These are phyloP conservation scores for Metarhizium humberi DNA, from an alignment of 2,329 filamentous ascomycete species.

Conservation along the genomic window DNA sequence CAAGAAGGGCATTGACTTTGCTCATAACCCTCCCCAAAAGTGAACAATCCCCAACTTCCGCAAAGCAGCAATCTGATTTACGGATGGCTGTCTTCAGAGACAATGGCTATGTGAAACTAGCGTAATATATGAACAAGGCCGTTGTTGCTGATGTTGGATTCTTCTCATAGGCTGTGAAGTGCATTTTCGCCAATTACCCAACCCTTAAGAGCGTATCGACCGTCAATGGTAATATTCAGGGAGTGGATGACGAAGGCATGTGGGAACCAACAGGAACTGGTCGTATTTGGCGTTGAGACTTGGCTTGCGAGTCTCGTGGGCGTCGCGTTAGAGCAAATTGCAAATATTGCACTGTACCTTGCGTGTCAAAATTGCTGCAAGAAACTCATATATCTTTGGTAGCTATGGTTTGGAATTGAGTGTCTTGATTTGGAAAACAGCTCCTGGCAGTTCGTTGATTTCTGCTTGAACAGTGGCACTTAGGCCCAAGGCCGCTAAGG, in stretches of 20 bases:
- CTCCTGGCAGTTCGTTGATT: constrained; percentile 73
- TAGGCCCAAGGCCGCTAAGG: constrained; percentile 86
- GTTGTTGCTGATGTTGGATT: constrained; percentile 26
- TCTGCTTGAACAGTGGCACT: constrained; percentile 87
- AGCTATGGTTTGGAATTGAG: constrained; percentile 53
- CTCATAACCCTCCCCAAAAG: constrained; percentile 81
- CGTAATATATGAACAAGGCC: constrained; percentile 25
- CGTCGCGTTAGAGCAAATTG: not conserved
- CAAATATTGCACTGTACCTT: not conserved
- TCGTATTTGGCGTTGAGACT: not conserved
- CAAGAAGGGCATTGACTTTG: constrained; percentile 84
- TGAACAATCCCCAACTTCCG: constrained; percentile 38
- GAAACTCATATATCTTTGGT: not conserved
- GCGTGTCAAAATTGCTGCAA: not conserved
- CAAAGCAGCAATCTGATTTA: constrained; percentile 17
- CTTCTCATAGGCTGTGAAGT: constrained; percentile 28
- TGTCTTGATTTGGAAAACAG: constrained; percentile 94
- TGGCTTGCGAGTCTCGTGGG: not conserved
- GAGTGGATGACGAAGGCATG: not conserved
- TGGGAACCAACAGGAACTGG: not conserved
- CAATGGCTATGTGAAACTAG: constrained; percentile 24
- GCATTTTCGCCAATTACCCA: constrained; percentile 9
- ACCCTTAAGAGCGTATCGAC: not conserved
- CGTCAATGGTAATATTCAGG: not conserved
- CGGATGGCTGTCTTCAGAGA: constrained; percentile 16